A percentile compares a stretch with the other conserved stretches of the same genome.
These are phyloP conservation scores for Russula griseocarnosa DNA, from an alignment of 768 basidiomycete species.

Conservation along the genomic window DNA sequence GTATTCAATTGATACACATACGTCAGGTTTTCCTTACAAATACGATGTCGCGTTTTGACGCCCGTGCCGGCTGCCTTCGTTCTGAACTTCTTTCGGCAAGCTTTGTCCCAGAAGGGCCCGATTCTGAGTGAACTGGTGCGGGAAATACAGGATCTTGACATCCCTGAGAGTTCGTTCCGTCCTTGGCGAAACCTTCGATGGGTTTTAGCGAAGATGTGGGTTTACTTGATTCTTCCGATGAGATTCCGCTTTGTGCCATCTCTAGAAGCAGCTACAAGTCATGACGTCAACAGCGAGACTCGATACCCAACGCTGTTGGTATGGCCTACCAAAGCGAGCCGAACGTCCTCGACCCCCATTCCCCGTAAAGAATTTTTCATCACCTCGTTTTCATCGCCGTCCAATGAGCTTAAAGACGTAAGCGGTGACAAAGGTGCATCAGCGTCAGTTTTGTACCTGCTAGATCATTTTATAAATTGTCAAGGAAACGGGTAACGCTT, in stretches of 20 bases:
- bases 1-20: background rate
- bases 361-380: conserved; percentile 9
- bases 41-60: conserved; percentile 27
- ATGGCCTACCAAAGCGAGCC: conserved; percentile 25
- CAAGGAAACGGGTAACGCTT: background rate
- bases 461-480: background rate
- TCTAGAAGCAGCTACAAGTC: conserved; percentile 25
- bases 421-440: conserved; percentile 32
- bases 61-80: conserved; percentile 28
- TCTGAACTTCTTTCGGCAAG: conserved; percentile 16
- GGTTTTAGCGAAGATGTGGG: conserved; percentile 5
- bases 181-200: background rate
- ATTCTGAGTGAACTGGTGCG: background rate
- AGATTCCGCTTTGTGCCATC: conserved; percentile 18
- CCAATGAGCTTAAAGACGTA: conserved; percentile 30
- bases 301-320: background rate
- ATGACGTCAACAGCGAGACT: conserved; percentile 1
- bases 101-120: conserved; percentile 4
- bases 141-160: background rate
- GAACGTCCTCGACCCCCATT: conserved; percentile 26
- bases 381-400: conserved; percentile 23
- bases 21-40: conserved; percentile 18
- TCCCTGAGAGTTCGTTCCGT: background rate
- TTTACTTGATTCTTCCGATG: conserved; percentile 5
- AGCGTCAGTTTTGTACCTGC: conserved; percentile 18